phyloP scores from a whole-genome alignment of 2,329 filamentous ascomycete genomes.

The Berkeleyomyces basicola region DNA sequence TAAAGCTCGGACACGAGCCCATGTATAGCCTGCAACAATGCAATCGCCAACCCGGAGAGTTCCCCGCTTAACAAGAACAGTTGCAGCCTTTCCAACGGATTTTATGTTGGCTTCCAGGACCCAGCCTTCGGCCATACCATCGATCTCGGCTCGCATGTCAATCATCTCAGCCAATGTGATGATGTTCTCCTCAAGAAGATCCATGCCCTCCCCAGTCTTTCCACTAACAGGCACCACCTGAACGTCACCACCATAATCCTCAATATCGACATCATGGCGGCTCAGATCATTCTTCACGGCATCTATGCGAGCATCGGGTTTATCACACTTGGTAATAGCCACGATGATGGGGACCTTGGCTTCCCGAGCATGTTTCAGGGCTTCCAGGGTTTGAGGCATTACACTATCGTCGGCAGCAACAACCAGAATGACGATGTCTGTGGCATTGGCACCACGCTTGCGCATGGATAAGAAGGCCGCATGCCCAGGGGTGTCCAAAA shows the following conservation, averaged over 20 bases:
- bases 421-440: constrained; percentile 89
- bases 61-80: constrained; percentile 73
- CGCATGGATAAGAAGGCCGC: constrained; percentile 93
- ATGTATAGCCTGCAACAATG: constrained; percentile 76
- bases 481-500: constrained; percentile 91
- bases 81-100: constrained; percentile 67
- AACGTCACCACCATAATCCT: constrained; percentile 88
- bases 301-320: constrained; percentile 62
- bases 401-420: constrained; percentile 95
- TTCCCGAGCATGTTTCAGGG: constrained; percentile 76
- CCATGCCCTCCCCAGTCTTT: constrained; percentile 84
- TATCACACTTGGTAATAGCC: constrained; percentile 95
- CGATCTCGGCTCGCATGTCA: constrained; percentile 66
- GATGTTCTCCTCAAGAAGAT: constrained; percentile 79
- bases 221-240: constrained; percentile 85
- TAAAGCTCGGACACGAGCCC: constrained; percentile 70
- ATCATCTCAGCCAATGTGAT: constrained; percentile 75
- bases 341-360: constrained; percentile 92
- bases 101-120: constrained; percentile 85
- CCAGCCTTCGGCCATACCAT: constrained; percentile 78
- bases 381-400: constrained; percentile 92
- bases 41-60: constrained; percentile 67
- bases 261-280: constrained; percentile 70
- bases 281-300: constrained; percentile 78
- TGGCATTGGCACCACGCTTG: constrained; percentile 85